phyloP scores from a whole-genome alignment of 2,329 filamentous ascomycete species.

The Paraphaeosphaeria sporulosa region DNA sequence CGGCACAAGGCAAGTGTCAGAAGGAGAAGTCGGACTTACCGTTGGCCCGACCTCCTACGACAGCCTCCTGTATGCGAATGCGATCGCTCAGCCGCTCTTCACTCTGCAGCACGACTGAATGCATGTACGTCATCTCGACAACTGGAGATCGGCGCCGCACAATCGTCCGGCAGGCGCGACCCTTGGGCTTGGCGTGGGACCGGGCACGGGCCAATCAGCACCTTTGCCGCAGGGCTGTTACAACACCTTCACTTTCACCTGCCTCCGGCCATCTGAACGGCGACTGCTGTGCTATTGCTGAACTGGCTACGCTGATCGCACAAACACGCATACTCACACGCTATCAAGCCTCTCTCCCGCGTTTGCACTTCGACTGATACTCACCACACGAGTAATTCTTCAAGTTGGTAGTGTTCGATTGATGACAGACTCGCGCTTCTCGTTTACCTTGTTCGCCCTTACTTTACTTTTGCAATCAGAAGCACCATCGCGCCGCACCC shows the following conservation, averaged over 20 bases:
- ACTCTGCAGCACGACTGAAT: neutral
- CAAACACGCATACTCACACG: neutral
- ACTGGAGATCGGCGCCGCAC: neutral
- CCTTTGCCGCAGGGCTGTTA: neutral
- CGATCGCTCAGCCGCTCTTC: slow-evolving; percentile 4
- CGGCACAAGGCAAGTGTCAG: neutral
- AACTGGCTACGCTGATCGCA: neutral
- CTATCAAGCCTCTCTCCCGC: neutral
- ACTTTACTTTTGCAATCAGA: neutral
- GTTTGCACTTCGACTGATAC: neutral
- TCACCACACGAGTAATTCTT: neutral
- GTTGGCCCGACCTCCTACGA: slow-evolving; percentile 1
- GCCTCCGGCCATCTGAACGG: neutral
- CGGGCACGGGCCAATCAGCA: neutral
- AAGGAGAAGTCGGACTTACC: slow-evolving; percentile 1
- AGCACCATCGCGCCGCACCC: neutral
- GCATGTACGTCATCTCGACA: slow-evolving; percentile 1
- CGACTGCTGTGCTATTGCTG: neutral
- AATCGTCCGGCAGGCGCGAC: neutral
- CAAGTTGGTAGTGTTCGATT: neutral
- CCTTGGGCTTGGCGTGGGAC: neutral
- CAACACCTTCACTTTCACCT: neutral
- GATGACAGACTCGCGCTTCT: neutral
- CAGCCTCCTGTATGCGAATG: slow-evolving; percentile 4
- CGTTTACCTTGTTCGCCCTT: neutral